Conservation (phyloP, 2,329 filamentous ascomycete species). For the Kalmusia sp. region DNA sequence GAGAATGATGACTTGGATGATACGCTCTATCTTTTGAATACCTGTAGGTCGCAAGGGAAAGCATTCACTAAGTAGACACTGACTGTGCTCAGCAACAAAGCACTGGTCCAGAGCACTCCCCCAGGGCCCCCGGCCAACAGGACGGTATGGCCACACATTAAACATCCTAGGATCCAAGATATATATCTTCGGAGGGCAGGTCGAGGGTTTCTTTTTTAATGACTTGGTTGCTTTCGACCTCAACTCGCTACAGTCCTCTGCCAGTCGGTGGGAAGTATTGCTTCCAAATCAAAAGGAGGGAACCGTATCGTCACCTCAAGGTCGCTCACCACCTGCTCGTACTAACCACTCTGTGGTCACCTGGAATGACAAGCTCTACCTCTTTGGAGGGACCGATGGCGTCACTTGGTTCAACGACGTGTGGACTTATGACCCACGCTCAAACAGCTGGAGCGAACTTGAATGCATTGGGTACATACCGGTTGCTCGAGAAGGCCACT, state of each 20-base stretch:
- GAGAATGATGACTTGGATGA: constrained; percentile 92
- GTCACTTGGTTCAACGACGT: constrained; percentile 99
- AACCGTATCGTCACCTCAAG: constrained; percentile 31
- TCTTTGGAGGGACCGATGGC: constrained; percentile 98
- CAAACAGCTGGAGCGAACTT: constrained; percentile 84
- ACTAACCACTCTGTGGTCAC: constrained; percentile 95
- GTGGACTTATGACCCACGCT: constrained; percentile 88
- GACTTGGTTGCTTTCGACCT: constrained; percentile 94
- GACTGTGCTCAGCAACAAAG: constrained; percentile 74
- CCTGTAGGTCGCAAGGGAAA: constrained; percentile 70
- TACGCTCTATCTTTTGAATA: constrained; percentile 95
- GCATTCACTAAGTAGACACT: constrained; percentile 19
- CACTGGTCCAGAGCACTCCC: constrained; percentile 97
- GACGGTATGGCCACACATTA: constrained; percentile 93
- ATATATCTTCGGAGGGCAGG: constrained; percentile 96
- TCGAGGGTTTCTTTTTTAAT: constrained; percentile 98
- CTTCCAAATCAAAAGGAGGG: constrained; percentile 71
- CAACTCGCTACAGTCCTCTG: constrained; percentile 89
- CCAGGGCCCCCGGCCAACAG: constrained; percentile 82
- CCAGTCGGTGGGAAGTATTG: constrained; percentile 95
- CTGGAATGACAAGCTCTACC: constrained; percentile 90
- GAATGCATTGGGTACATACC: constrained; percentile 99
- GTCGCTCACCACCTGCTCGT: constrained; percentile 73
- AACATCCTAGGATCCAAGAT: constrained; percentile 98
- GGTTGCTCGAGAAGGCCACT: constrained; percentile 90